Evolutionary conservation across 2,329 filamentous ascomycete genomes (phyloP).

Genomic region (Verticillium nubilum): DNA sequence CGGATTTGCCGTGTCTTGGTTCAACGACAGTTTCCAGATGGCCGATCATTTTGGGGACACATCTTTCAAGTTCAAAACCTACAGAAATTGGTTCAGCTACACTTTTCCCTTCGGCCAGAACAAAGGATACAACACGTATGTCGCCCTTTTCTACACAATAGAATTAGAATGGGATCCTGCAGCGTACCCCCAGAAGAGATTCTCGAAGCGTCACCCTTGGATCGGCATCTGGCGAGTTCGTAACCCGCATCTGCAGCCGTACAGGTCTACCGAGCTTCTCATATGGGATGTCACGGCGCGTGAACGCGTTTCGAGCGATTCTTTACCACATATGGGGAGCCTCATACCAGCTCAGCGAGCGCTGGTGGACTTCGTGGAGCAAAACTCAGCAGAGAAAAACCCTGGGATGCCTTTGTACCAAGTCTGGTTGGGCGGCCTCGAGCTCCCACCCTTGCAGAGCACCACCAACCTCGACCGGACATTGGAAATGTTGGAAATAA

Average conservation of each 20-base stretch:
- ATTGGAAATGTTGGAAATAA: conserved; percentile 26
- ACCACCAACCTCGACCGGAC: conserved; percentile 36
- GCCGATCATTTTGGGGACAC: conserved; percentile 26
- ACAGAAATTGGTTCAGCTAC: conserved; percentile 29
- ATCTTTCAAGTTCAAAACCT: conserved; percentile 19
- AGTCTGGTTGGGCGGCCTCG: conserved; percentile 41
- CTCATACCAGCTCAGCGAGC: conserved; percentile 40
- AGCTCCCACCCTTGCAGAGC: conserved; percentile 13
- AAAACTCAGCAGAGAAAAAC: conserved; percentile 23
- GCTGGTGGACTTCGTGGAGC: conserved; percentile 31
- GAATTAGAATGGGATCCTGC: conserved; percentile 28
- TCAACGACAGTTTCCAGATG: conserved; percentile 25
- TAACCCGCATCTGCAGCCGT: conserved; percentile 27
- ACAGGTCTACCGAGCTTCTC: conserved; percentile 38
- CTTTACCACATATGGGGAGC: conserved; percentile 12
- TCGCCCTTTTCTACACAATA: conserved; percentile 45
- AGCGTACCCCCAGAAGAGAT: conserved; percentile 10
- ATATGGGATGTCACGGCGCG: conserved; percentile 44
- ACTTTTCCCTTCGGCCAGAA: conserved; percentile 15
- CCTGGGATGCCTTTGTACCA: conserved; percentile 25
- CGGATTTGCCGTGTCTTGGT: conserved; percentile 34
- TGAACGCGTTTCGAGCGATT: not conserved
- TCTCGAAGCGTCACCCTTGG: conserved; percentile 40
- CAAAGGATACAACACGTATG: conserved; percentile 25
- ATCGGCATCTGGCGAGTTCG: conserved; percentile 40